These are phyloP conservation scores for Luffa acutangula DNA, from an alignment of 306 rosid genomes.

Conservation along the genomic window DNA sequence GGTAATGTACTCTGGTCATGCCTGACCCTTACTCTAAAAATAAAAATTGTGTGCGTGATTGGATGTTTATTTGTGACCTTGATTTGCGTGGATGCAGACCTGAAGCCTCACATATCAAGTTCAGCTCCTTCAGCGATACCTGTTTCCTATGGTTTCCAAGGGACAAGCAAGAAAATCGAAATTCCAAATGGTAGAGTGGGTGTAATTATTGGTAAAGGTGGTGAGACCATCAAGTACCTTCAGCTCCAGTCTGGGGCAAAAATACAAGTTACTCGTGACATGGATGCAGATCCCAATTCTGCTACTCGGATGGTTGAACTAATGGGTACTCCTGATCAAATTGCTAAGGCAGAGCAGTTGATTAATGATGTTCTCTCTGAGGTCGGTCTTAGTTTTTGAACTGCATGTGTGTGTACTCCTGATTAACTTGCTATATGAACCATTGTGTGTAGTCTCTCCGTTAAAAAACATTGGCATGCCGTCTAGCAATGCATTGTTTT, in stretches of 20 bases:
- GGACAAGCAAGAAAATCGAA: slow-evolving; percentile 69
- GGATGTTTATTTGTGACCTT: background rate
- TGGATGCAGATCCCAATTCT: slow-evolving; percentile 73
- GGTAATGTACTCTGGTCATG: background rate
- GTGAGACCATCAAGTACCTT: slow-evolving; percentile 93
- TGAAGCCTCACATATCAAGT: slow-evolving; percentile 30
- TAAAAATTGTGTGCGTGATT: background rate
- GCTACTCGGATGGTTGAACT: slow-evolving; percentile 61
- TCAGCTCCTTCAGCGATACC: slow-evolving; percentile 44
- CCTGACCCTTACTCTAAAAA: background rate
- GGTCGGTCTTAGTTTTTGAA: slow-evolving; percentile 25
- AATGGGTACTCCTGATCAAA: slow-evolving; percentile 78
- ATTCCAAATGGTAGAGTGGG: slow-evolving; percentile 95
- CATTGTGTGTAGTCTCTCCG: background rate
- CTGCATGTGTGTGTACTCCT: background rate
- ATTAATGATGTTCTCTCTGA: slow-evolving; percentile 82
- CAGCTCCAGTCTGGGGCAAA: slow-evolving; percentile 92
- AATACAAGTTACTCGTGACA: slow-evolving; percentile 91
- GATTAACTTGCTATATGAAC: background rate
- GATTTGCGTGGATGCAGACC: slow-evolving; percentile 28
- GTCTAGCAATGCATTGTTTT: background rate
- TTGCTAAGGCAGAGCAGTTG: slow-evolving; percentile 75
- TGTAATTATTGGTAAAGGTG: slow-evolving; percentile 90
- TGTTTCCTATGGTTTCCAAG: slow-evolving; percentile 51
- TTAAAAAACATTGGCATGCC: background rate